Evolutionary conservation across 2,329 filamentous ascomycete species (phyloP).

Genomic region (Madurella fahalii): DNA sequence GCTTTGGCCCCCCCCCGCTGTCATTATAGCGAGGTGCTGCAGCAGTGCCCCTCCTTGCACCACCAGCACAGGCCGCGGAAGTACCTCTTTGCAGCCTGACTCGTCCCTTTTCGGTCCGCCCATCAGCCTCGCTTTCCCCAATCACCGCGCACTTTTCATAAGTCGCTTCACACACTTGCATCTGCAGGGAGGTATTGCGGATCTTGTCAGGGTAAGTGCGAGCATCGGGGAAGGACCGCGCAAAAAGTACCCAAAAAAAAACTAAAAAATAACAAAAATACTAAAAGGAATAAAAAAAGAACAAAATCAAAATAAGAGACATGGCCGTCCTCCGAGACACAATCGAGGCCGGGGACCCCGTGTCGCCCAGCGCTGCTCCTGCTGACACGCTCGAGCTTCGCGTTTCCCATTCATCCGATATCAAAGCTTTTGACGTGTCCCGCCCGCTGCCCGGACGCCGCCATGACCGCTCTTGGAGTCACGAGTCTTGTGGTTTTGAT

Average conservation of each 20-base stretch:
- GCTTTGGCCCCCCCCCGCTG: not conserved
- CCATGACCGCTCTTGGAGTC: not conserved
- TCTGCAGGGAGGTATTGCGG: not conserved
- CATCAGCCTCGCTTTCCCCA: not conserved
- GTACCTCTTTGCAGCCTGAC: constrained; percentile 1
- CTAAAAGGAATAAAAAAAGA: not conserved
- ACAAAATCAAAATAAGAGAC: not conserved
- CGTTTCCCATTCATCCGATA: not conserved
- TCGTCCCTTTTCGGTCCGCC: constrained; percentile 1
- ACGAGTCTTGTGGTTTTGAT: not conserved
- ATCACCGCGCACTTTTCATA: not conserved
- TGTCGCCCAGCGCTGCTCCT: no score
- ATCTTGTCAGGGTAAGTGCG: not conserved
- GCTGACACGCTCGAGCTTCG: no score
- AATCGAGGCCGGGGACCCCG: not conserved
- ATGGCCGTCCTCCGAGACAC: constrained; percentile 7
- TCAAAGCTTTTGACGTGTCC: not conserved
- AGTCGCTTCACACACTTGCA: not conserved
- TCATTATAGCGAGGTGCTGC: not conserved
- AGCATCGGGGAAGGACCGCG: not conserved
- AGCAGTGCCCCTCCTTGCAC: not conserved
- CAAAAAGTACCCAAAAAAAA: not conserved
- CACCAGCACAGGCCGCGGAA: not conserved
- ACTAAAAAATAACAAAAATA: no score
- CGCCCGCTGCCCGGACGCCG: no score